Evolutionary conservation across 2,329 filamentous ascomycete genomes (phyloP).

Genomic region (Fusarium palustre): DNA sequence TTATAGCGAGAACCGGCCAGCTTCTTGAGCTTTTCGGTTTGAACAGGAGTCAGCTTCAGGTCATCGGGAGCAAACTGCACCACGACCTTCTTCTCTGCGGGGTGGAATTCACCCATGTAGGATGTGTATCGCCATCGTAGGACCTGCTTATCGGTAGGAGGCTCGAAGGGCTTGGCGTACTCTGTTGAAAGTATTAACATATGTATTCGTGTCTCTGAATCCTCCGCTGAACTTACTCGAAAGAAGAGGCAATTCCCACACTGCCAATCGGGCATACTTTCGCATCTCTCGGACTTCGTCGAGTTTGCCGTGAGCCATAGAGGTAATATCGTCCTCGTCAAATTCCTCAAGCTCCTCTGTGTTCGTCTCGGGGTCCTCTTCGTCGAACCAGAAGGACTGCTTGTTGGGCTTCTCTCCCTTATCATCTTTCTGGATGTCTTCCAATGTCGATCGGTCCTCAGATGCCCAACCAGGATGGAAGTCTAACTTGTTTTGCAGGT

Average conservation of each 20-base stretch:
- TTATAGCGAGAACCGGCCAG: slow-evolving; percentile 88
- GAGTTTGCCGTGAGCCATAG: slow-evolving; percentile 85
- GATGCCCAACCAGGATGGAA: slow-evolving; percentile 48
- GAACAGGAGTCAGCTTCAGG: slow-evolving; percentile 73
- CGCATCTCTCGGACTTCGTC: slow-evolving; percentile 89
- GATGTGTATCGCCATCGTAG: slow-evolving; percentile 97
- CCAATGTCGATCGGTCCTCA: slow-evolving; percentile 50
- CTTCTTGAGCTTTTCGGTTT: slow-evolving; percentile 87
- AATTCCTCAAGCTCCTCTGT: slow-evolving; percentile 71
- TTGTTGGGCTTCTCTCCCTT: slow-evolving; percentile 51
- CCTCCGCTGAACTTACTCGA: slow-evolving; percentile 71
- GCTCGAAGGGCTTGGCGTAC: slow-evolving; percentile 82
- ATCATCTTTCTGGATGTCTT: slow-evolving; percentile 50
- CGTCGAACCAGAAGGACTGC: slow-evolving; percentile 62
- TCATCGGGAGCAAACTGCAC: slow-evolving; percentile 86
- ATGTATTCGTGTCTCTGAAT: not conserved
- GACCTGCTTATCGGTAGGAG: slow-evolving; percentile 74
- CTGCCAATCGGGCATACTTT: slow-evolving; percentile 86
- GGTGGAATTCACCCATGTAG: slow-evolving; percentile 94
- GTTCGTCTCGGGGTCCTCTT: slow-evolving; percentile 61
- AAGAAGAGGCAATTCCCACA: slow-evolving; percentile 96
- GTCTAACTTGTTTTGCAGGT: slow-evolving; percentile 47
- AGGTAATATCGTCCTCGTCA: slow-evolving; percentile 85
- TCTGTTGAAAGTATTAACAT: slow-evolving; percentile 63
- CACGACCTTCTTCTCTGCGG: slow-evolving; percentile 92